Conservation (phyloP, 1,284 basidiomycete species). For the Phylloporus sp. region DNA sequence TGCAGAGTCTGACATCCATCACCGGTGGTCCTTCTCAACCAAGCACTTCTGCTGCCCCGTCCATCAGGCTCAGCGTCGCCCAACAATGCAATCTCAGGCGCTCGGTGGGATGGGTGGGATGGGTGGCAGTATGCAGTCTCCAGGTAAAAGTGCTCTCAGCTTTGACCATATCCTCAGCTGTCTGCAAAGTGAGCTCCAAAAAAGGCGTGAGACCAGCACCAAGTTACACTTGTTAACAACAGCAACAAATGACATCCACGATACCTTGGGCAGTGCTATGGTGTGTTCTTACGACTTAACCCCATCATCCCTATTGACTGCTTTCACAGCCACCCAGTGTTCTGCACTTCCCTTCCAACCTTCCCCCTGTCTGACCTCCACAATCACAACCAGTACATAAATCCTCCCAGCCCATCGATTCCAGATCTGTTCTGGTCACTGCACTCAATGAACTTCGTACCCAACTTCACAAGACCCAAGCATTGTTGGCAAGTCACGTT, state of each 20-base stretch:
- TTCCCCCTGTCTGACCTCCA: conserved; percentile 72
- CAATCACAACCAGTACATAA: conserved; percentile 53
- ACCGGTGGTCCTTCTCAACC: conserved; percentile 37
- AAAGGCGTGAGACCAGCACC: conserved; percentile 92
- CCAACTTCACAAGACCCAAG: conserved; percentile 88
- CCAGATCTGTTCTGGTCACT: conserved; percentile 36
- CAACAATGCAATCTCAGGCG: conserved; percentile 63
- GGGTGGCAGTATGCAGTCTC: conserved; percentile 72
- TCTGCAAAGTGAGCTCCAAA: conserved; percentile 89
- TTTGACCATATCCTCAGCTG: conserved; percentile 86
- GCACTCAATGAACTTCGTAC: conserved; percentile 66
- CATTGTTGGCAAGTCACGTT: conserved; percentile 79
- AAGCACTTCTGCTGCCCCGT: conserved; percentile 40
- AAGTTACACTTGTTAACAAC: conserved; percentile 84
- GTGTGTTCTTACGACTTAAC: conserved; percentile 53
- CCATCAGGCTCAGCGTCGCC: conserved; percentile 55
- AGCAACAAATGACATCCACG: conserved; percentile 92
- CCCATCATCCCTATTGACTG: conserved; percentile 14
- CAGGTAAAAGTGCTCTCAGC: conserved; percentile 79
- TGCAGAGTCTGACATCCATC: conserved; percentile 31
- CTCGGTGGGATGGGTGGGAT: conserved; percentile 78
- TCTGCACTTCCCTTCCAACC: conserved; percentile 64
- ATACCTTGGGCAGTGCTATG: conserved; percentile 86
- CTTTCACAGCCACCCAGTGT: conserved; percentile 59
- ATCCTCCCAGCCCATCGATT: conserved; percentile 24